Evolutionary conservation across 441 rosid genomes (phyloP), one percentile per base, ranked within the genome.

Genomic region (Populus hybrid): DNA sequence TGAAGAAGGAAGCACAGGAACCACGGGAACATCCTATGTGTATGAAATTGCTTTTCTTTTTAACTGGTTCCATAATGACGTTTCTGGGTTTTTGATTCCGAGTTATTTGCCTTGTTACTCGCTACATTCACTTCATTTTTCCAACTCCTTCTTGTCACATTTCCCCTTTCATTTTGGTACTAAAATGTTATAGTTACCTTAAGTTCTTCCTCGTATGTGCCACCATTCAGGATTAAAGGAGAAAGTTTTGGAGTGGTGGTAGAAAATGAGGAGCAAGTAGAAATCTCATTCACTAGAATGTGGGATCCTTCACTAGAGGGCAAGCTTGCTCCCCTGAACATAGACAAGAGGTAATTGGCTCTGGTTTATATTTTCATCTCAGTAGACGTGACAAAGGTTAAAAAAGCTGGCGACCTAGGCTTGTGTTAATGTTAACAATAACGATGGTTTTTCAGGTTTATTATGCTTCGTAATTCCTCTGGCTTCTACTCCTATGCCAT

Each of bases 401-500:
- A 9, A 32, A 73, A 35, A 32, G 46, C 18, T 46, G 57, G 57
- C 57, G 57, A 12, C 57, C 57, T 46, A 46, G 57, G 57, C 57
- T 34, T 40, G 35, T 30, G 78, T 30, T 28, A 8, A 40, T 23
- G 8, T 46, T 74, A 64, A 66, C 26, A 34, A 70, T 74, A 38
- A 46, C 30, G 30, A 42, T 80, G 67, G 9, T 5, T 83, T 77
- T 79, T 36, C 77, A 94, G 97, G 86, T 94, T 90, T 74, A 73
- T 92, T 72, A 85, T 93, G 90, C 92, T 91, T 74, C 84, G 89
- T 40, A 77, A 85, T 64, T 84, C 88, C 21, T 83, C 86, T 5
- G 98, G 98, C 12, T 89, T 94, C 76, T 94, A 94, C 82, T 84
- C 94, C 57, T 94, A 94, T 35, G 95, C 91, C 77, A 86, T 89